Base-by-base conservation (phyloP, 179 eudicot species). In the Heliamphora pulchella region DNA sequence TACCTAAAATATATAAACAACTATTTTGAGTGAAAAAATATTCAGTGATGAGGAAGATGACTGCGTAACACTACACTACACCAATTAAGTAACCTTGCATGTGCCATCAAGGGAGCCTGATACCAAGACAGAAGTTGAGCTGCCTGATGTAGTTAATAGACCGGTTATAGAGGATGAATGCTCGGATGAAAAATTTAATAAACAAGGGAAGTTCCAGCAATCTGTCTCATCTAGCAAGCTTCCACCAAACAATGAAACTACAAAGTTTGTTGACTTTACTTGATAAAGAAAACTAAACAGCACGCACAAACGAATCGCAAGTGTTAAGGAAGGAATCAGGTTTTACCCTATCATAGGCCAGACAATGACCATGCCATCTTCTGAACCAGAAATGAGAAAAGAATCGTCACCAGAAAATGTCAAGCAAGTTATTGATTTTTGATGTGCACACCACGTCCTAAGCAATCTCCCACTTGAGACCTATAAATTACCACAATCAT, bases 381-480 rank as follows among this genome's bases (percentile, higher is more conserved):
- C 89, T 6, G 91, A 86, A 47, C 91, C 91, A 70, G 93, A 90
- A 46, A 88, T 82, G 69, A 90, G 80, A 62, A 88, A 80, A n/a
- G 93, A 88, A 53, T 86, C 87, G 86, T 90, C 91, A 17, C 86
- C 86, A 3, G 90, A 87, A 68, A 90, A 78, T 74, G 70, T 79
- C 83, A 90, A 81, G 82, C 93, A 88, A 15, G 91, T 83, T 55
- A 90, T 62, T 11, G 86, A 78, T 79, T 79, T 82, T 44, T 76
- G 75, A 86, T 88, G 91, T 6, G 89, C 93, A 82, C 79, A 83
- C 93, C 93, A 90, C 71, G 77, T 88, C 79, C 82, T 87, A 7
- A 88, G 90, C 74, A 88, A 80, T 82, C 83, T 86, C 63, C 93
- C 93, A 66, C 79, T 83, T 78, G 80, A 78, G 71, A 90, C 90